phyloP scores from a whole-genome alignment of 768 basidiomycete genomes.

The Tylopilus balloui region DNA sequence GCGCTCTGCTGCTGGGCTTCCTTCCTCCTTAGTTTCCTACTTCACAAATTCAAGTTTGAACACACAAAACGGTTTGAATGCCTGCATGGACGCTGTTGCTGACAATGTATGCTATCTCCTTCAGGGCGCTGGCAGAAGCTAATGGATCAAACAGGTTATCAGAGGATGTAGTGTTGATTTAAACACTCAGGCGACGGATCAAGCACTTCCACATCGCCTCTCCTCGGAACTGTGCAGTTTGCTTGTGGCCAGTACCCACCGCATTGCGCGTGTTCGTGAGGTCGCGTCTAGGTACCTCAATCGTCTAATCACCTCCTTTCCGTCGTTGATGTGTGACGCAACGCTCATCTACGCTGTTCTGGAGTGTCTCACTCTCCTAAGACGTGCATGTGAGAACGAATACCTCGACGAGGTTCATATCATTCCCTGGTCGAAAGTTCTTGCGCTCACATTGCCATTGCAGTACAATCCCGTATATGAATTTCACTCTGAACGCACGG shows the following conservation, averaged over 20 bases:
- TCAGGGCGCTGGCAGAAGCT: neutral
- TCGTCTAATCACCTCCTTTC: slow-evolving; percentile 84
- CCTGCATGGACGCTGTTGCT: slow-evolving; percentile 82
- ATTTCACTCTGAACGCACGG: slow-evolving; percentile 74
- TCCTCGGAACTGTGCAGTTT: slow-evolving; percentile 72
- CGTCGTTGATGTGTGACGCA: slow-evolving; percentile 90
- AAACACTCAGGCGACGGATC: slow-evolving; percentile 70
- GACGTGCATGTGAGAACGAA: slow-evolving; percentile 87
- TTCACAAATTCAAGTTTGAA: slow-evolving; percentile 87
- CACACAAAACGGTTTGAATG: slow-evolving; percentile 55
- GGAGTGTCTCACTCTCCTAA: slow-evolving; percentile 85
- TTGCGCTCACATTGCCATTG: neutral
- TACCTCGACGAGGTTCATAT: slow-evolving; percentile 77
- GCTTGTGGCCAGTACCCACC: slow-evolving; percentile 75
- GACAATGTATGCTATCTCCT: slow-evolving; percentile 56
- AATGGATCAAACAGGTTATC: slow-evolving; percentile 56
- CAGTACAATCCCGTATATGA: slow-evolving; percentile 88
- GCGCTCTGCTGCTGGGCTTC: slow-evolving; percentile 73
- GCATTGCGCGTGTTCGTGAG: slow-evolving; percentile 75
- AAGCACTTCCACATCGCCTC: slow-evolving; percentile 65
- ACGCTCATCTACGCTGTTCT: slow-evolving; percentile 84
- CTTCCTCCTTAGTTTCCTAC: slow-evolving; percentile 80
- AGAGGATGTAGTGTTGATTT: slow-evolving; percentile 68
- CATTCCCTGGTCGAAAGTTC: neutral
- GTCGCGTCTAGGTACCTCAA: slow-evolving; percentile 81